Conservation (phyloP, 768 basidiomycete species). For the Brasilioporus rufonigricans region DNA sequence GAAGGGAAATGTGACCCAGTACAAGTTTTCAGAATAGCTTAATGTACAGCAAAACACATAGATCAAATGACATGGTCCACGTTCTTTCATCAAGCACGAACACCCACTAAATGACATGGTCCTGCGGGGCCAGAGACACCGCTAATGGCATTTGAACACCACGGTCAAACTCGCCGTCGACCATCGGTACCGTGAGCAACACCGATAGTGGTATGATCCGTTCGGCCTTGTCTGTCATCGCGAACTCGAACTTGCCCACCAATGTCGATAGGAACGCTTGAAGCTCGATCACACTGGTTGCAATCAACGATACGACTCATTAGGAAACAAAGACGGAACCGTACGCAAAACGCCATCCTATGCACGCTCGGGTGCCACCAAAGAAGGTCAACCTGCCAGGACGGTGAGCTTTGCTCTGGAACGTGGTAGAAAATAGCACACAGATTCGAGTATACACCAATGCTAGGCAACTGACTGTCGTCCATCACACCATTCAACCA, state of each 20-base stretch:
- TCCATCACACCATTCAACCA: slow-evolving; percentile 4
- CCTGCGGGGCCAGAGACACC: not conserved
- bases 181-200: not conserved
- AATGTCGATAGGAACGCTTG: not conserved
- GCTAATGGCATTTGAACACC: not conserved
- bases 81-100: too few relatives aligned
- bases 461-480: not conserved
- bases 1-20: too few relatives aligned
- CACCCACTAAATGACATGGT: not conserved
- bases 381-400: slow-evolving; percentile 17
- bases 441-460: slow-evolving; percentile 15
- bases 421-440: not conserved
- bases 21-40: too few relatives aligned
- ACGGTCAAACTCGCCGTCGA: not conserved
- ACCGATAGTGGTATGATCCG: not conserved
- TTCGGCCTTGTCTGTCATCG: not conserved
- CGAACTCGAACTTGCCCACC: not conserved
- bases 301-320: not conserved
- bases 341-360: slow-evolving; percentile 31
- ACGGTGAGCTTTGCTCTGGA: too few relatives aligned
- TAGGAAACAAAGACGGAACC: not conserved
- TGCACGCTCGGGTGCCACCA: slow-evolving; percentile 14
- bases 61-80: too few relatives aligned
- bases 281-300: not conserved
- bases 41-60: too few relatives aligned